Conservation (phyloP, 352 stramenopile genomes). For the Globisporangium echinulatum region DNA sequence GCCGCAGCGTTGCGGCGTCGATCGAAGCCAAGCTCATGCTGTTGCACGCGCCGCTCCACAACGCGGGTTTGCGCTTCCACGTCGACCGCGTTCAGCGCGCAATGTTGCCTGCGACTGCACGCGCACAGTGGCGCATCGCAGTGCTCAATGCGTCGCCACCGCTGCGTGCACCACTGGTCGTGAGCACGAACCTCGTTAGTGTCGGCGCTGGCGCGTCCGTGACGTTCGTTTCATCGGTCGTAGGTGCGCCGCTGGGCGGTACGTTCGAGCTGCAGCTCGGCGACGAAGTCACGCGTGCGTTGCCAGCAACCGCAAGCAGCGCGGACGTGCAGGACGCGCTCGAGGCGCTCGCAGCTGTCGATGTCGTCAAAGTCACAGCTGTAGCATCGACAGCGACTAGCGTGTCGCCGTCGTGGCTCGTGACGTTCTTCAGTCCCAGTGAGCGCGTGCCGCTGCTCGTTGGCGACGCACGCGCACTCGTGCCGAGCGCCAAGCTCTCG, state of each 20-base stretch:
- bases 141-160: constrained; percentile 4
- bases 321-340: constrained; percentile 27
- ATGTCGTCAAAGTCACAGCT: constrained; percentile 17
- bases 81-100: constrained; percentile 6
- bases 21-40: constrained; percentile 21
- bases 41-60: constrained; percentile 11
- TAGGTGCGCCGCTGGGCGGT: constrained; percentile 13
- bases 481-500: constrained; percentile 8
- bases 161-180: constrained; percentile 5
- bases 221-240: not conserved
- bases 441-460: constrained; percentile 21
- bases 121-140: constrained; percentile 10
- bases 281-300: constrained; percentile 8
- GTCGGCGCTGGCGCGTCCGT: constrained; percentile 1
- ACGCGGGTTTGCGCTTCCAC: constrained; percentile 12
- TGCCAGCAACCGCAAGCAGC: constrained; percentile 3
- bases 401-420: constrained; percentile 17
- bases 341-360: constrained; percentile 19
- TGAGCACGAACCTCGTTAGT: constrained; percentile 1
- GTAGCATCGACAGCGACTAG: not conserved
- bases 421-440: constrained; percentile 34
- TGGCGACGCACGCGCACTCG: constrained; percentile 7
- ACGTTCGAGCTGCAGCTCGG: constrained; percentile 25
- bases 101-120: not conserved
- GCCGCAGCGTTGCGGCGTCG: constrained; percentile 18